Conservation (phyloP, 768 basidiomycete species). For the Psilocybe subaeruginosa region DNA sequence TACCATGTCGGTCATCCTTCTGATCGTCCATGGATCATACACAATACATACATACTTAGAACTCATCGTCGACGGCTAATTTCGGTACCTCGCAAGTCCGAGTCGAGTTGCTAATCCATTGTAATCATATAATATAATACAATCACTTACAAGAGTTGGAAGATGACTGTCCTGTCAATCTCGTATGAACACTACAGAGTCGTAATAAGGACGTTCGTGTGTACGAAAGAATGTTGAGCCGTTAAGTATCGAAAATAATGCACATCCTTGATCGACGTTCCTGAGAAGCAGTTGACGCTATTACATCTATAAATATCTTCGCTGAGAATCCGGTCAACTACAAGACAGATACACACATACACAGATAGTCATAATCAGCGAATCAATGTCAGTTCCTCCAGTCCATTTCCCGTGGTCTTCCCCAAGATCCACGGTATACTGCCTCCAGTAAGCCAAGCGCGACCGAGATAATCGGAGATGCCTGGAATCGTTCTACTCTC, state of each 20-base stretch:
- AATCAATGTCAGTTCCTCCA: background rate
- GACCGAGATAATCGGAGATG: conserved; percentile 2
- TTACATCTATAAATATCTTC: conserved; percentile 3
- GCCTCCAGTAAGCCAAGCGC: background rate
- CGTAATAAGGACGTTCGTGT: background rate
- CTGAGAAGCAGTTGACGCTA: conserved; percentile 12
- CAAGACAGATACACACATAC: background rate
- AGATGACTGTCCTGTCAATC: conserved; percentile 1
- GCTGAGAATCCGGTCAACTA: conserved; percentile 4
- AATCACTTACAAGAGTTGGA: background rate
- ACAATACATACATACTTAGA: background rate
- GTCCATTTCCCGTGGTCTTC: conserved; percentile 3
- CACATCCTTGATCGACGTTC: conserved; percentile 10
- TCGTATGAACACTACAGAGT: background rate
- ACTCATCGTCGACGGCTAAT: conserved; percentile 3
- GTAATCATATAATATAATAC: background rate
- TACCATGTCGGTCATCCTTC: background rate
- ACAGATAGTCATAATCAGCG: background rate
- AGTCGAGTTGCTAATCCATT: background rate
- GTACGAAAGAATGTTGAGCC: background rate
- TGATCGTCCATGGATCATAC: background rate
- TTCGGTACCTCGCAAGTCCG: conserved; percentile 6
- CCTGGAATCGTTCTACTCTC: background rate
- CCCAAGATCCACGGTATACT: conserved; percentile 2
- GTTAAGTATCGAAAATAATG: background rate